Evolutionary conservation across 75 land plant species (phyloP).

Genomic region (Sequoia sempervirens): DNA sequence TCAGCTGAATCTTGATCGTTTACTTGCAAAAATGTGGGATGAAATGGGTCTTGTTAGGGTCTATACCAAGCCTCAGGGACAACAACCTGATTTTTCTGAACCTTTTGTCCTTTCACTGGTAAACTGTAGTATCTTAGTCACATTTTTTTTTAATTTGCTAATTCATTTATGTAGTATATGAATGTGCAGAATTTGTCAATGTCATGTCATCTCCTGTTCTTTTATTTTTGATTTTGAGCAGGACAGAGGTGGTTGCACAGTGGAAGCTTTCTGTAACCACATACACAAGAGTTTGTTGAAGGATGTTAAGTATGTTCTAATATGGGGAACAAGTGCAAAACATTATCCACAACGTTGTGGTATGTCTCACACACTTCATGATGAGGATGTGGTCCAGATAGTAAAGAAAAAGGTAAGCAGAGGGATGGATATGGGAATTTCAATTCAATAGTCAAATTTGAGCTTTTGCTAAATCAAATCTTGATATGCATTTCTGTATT

Average conservation of each 20-base stretch:
- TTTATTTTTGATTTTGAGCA: conserved; percentile 17
- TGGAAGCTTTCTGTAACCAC: conserved; percentile 97
- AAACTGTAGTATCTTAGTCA: conserved; percentile 18
- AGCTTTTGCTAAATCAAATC: neutral
- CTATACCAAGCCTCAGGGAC: conserved; percentile 98
- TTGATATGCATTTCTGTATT: neutral
- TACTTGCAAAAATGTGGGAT: conserved; percentile 98
- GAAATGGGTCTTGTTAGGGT: conserved; percentile 98
- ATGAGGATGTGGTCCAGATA: conserved; percentile 98
- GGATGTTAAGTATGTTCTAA: conserved; percentile 93
- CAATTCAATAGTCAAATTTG: neutral
- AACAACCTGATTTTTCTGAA: conserved; percentile 96
- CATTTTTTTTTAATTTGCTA: neutral
- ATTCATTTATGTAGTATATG: neutral
- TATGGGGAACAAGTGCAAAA: conserved; percentile 96
- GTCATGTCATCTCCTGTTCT: neutral
- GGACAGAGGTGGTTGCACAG: conserved; percentile 97
- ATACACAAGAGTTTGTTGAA: conserved; percentile 81
- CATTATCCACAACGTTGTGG: conserved; percentile 99
- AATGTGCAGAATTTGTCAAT: neutral
- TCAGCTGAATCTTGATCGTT: conserved; percentile 92
- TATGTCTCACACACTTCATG: conserved; percentile 63
- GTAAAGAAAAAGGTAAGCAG: conserved; percentile 90
- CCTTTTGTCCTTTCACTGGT: conserved; percentile 93
- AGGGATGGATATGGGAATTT: neutral